Percentiles rank a stretch among this genome's conserved stretches.
These are phyloP conservation scores for Aspergillus fructus DNA, from an alignment of 2,329 filamentous ascomycete genomes.

Conservation along the genomic window DNA sequence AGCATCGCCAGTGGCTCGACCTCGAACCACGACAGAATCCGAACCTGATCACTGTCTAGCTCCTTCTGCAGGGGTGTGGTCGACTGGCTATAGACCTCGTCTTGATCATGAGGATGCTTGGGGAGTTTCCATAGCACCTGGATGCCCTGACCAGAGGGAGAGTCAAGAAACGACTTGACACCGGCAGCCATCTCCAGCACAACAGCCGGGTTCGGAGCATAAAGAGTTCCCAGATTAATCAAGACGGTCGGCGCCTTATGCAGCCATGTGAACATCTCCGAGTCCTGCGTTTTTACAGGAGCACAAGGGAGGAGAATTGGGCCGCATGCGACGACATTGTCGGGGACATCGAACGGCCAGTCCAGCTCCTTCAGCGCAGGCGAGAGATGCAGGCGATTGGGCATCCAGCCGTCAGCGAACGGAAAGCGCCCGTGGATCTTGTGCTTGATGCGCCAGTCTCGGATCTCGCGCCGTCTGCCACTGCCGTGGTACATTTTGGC, in stretches of 20 bases:
- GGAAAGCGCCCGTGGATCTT: slow-evolving; percentile 29
- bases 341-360: slow-evolving; percentile 41
- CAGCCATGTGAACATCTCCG: slow-evolving; percentile 47
- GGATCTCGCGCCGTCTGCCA: slow-evolving; percentile 23
- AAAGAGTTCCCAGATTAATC: slow-evolving; percentile 50
- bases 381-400: slow-evolving; percentile 28
- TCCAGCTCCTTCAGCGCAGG: slow-evolving; percentile 37
- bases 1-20: slow-evolving; percentile 40
- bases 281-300: slow-evolving; percentile 39
- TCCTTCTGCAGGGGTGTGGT: slow-evolving; percentile 23
- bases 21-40: slow-evolving; percentile 45
- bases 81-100: slow-evolving; percentile 21
- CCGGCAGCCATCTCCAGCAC: slow-evolving; percentile 42
- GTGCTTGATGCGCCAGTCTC: slow-evolving; percentile 24
- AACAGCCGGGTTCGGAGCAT: slow-evolving; percentile 31
- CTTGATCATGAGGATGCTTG: slow-evolving; percentile 22
- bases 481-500: slow-evolving; percentile 27
- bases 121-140: slow-evolving; percentile 44
- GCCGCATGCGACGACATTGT: slow-evolving; percentile 47
- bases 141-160: slow-evolving; percentile 21
- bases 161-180: slow-evolving; percentile 37
- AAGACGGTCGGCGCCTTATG: slow-evolving; percentile 44
- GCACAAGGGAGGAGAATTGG: slow-evolving; percentile 44
- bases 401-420: slow-evolving; percentile 26
- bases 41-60: slow-evolving; percentile 32